phyloP scores from a whole-genome alignment of 768 basidiomycete species.

The Collybia mongolica region DNA sequence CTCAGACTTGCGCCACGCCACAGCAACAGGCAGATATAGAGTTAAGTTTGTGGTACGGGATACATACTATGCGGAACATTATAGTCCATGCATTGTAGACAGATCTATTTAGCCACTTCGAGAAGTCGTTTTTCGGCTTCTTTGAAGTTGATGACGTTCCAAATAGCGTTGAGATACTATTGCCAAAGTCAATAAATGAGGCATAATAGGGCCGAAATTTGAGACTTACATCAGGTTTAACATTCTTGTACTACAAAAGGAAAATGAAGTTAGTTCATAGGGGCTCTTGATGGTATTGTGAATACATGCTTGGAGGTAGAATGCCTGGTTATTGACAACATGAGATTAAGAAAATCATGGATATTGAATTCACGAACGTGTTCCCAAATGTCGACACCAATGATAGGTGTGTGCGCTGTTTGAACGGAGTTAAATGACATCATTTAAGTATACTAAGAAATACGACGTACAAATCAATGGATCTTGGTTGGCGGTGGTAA shows the following conservation, averaged over 20 bases:
- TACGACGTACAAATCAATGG: conserved; percentile 57
- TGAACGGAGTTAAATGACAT: not conserved
- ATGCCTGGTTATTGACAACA: conserved; percentile 45
- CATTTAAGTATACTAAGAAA: not conserved
- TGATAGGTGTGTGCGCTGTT: conserved; percentile 80
- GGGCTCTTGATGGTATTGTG: conserved; percentile 7
- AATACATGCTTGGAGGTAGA: conserved; percentile 55
- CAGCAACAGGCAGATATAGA: too few relatives aligned
- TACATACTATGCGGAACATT: too few relatives aligned
- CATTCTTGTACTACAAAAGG: conserved; percentile 73
- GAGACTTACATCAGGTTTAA: conserved; percentile 84
- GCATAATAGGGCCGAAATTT: not conserved
- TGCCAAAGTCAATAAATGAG: conserved; percentile 1
- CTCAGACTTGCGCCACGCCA: too few relatives aligned
- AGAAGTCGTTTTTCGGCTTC: conserved; percentile 72
- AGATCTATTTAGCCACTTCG: conserved; percentile 26
- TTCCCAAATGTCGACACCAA: conserved; percentile 98
- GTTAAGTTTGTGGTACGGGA: too few relatives aligned
- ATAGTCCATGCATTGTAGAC: too few relatives aligned
- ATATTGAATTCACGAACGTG: conserved; percentile 54
- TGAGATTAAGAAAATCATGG: conserved; percentile 1
- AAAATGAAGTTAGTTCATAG: not conserved
- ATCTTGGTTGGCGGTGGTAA: conserved; percentile 96
- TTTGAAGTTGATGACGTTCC: conserved; percentile 95
- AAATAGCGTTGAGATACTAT: conserved; percentile 92